Base-by-base conservation (phyloP, 108 stramenopile species). In the Stephanodiscus minutulus region DNA sequence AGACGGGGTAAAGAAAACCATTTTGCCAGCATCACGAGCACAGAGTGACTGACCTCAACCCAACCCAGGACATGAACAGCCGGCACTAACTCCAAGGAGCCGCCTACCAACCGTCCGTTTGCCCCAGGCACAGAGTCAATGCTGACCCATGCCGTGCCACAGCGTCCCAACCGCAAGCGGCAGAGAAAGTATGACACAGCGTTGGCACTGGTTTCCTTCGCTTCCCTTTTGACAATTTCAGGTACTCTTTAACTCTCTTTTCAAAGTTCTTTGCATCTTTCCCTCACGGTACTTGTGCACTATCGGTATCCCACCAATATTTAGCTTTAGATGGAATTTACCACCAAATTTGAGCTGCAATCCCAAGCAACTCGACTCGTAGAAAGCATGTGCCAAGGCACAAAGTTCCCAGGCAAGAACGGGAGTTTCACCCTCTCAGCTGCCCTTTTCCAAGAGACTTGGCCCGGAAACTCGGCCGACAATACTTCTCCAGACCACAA, bases 181-280 rank as follows among this genome's bases (percentile, higher is more conserved):
- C 82, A 55, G 21, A 60, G 65, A 82, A 89, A 86, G 70, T 83
- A 85, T 85, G 76, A 83, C 64, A 57, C 22, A 55, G 48, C 71
- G 28, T 61, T 60, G 62, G 80, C 90, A 91, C 91, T 93, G 89
- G 88, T 90, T 88, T 87, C 92, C 87, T 90, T 90, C 91, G 85
- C 87, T 94, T 93, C 92, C 88, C 80, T 94, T 93, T 94, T 87
- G 91, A 86, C 96, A 91, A 94, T 93, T 96, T 96, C 93, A 96
- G 89, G 95, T 90, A 92, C 91, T 96, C 87, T 89, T 96, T 96
- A 89, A 96, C 95, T 94, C 92, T 96, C 95, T 96, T 96, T 96
- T 94, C 95, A 96, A 94, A 96, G 92, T 92, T 87, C 94, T 95
- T 92, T 95, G 83, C 91, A 92, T 88, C 88, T 86, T 92, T 93